These are phyloP conservation scores for Ambrosiella beaveri DNA, from an alignment of 2,329 filamentous ascomycete genomes.

Conservation along the genomic window DNA sequence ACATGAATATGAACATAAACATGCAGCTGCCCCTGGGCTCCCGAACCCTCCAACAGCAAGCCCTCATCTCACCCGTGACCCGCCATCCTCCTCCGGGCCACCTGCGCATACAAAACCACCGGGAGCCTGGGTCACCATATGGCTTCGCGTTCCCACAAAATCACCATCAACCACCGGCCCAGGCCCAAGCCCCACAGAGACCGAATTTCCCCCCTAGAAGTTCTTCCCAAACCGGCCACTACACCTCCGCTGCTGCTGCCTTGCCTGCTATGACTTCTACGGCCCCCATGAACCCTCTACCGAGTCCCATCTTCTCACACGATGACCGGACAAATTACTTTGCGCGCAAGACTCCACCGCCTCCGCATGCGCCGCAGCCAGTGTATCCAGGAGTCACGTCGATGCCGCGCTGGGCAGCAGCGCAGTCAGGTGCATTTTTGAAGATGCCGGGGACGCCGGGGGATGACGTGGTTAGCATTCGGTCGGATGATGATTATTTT, in stretches of 20 bases:
- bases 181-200: not conserved
- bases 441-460: not conserved
- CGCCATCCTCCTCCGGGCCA: not conserved
- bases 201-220: not conserved
- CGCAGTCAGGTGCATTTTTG: constrained; percentile 6
- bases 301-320: constrained; percentile 2
- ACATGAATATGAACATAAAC: not conserved
- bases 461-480: constrained; percentile 1
- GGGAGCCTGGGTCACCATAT: constrained; percentile 4
- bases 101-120: not conserved
- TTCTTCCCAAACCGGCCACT: not conserved
- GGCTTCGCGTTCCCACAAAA: not conserved
- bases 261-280: not conserved
- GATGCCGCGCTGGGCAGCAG: constrained; percentile 12
- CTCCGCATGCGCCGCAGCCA: constrained; percentile 10
- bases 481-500: constrained; percentile 3
- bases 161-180: not conserved
- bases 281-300: not conserved
- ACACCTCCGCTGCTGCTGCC: not conserved
- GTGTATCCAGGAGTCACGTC: constrained; percentile 6
- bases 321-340: constrained; percentile 11
- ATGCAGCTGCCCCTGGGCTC: too few species aligned
- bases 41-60: not conserved
- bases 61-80: not conserved
- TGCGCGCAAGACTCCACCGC: constrained; percentile 7